Percentiles rank a stretch among this genome's conserved stretches.
These are phyloP conservation scores for Fusarium euwallaceae DNA, from an alignment of 2,329 filamentous ascomycete genomes.

Conservation along the genomic window DNA sequence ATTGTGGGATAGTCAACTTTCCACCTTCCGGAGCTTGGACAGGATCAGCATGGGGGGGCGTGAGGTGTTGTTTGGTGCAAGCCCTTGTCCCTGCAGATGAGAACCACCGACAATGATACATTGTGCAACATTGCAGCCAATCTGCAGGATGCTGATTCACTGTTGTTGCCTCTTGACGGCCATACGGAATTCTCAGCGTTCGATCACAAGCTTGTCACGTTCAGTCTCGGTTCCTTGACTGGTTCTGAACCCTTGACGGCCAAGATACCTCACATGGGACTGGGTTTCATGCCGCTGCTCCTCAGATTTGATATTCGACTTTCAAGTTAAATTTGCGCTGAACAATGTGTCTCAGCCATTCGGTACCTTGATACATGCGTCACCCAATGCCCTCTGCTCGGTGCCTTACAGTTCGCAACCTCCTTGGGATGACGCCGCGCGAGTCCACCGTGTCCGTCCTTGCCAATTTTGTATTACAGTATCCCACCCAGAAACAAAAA, in stretches of 20 bases:
- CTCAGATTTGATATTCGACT: not conserved
- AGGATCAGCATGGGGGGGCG: conserved; percentile 17
- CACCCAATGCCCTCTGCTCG: not conserved
- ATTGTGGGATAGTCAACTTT: conserved; percentile 35
- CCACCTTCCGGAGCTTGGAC: conserved; percentile 10
- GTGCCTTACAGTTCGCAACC: conserved; percentile 6
- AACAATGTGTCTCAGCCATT: not conserved
- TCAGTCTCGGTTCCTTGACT: not conserved
- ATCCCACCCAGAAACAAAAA: conserved; percentile 17
- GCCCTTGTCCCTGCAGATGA: conserved; percentile 38
- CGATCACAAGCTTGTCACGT: not conserved
- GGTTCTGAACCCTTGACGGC: not conserved
- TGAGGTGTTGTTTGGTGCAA: conserved; percentile 29
- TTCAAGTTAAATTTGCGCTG: not conserved
- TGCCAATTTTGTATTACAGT: not conserved
- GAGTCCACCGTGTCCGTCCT: not conserved
- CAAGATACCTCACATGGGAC: not conserved
- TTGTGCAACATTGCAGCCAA: conserved; percentile 2
- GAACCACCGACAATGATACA: conserved; percentile 17
- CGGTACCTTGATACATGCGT: not conserved
- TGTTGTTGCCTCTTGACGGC: not conserved
- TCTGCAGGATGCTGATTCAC: not conserved
- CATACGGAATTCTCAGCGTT: not conserved
- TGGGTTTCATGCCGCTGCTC: not conserved
- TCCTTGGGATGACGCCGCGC: conserved; percentile 1